Evolutionary conservation across 352 stramenopile species (phyloP).

Genomic region (Phytopythium kandeliae): DNA sequence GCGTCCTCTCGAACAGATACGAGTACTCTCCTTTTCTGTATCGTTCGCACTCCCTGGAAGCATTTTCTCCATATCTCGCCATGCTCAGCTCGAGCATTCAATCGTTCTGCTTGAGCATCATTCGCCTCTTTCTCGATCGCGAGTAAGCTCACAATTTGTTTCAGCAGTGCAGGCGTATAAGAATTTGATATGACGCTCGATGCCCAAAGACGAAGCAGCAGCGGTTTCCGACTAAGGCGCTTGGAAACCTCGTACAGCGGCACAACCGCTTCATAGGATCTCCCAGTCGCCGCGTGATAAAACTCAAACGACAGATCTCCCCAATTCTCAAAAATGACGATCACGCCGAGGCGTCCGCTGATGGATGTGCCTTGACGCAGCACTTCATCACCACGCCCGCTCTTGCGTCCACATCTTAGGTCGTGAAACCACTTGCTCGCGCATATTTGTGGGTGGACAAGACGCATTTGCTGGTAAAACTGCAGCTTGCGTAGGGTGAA

Average conservation of each 20-base stretch:
- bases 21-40: constrained; percentile 40
- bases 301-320: constrained; percentile 53
- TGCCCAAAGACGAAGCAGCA: constrained; percentile 58
- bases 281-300: constrained; percentile 36
- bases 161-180: constrained; percentile 40
- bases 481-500: constrained; percentile 65
- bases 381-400: constrained; percentile 63
- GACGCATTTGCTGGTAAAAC: constrained; percentile 60
- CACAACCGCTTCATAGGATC: constrained; percentile 26
- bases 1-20: constrained; percentile 34
- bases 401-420: constrained; percentile 44
- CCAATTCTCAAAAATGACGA: constrained; percentile 75
- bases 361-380: constrained; percentile 47
- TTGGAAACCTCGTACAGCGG: constrained; percentile 27
- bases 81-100: constrained; percentile 9
- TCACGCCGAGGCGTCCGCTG: constrained; percentile 39
- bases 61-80: constrained; percentile 9
- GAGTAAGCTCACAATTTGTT: constrained; percentile 35
- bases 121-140: constrained; percentile 11
- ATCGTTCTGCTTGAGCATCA: constrained; percentile 9
- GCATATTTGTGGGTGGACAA: constrained; percentile 43
- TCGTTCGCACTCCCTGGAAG: constrained; percentile 22
- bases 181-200: constrained; percentile 66
- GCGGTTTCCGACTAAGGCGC: constrained; percentile 27
- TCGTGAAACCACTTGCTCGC: constrained; percentile 62